Evolutionary conservation across 345 rosid species (phyloP), one percentile per base, ranked within the genome.

Genomic region (Punica granatum): DNA sequence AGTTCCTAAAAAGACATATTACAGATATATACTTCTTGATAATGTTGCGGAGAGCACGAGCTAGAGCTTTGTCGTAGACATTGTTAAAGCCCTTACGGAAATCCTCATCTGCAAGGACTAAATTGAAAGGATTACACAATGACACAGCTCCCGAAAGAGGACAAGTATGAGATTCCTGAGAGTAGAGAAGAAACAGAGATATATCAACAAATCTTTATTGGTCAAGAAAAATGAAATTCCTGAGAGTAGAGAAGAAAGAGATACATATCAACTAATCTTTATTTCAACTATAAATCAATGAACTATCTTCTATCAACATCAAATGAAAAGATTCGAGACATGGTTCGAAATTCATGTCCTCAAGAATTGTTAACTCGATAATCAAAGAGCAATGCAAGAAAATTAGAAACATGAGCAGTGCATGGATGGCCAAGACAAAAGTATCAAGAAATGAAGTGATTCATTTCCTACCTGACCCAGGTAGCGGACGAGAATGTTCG

Each of bases 61-160:
- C 78, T 64, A 92, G 81, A 72, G 94, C 88, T 83, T 79, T 85
- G 75, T 88, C 96, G 72, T 92, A 92, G 66, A 90, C 74, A 80
- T 78, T 77, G 77, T 93, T 93, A 75, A 93, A 88, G 72, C 96
- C 98, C 88, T 90, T 90, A 32, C 75, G 96, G 76, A 93, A 90
- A 75, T 93, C 92, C 80, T 90, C 90, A 75, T 90, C 96, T 36
- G 98, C 90, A 67, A 84, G 80, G 69, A 93, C 87, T 85, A 90
- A 85, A 84, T 93, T 80, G 76, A 93, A 93, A 64, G 98, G 98
- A 76, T 93, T 93, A 71, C 97, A 93, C 82, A 93, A 69, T 21
- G 96, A 90, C 53, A 82, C 96, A 44, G 96, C 97, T 69, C 92
- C 97, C 30, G 86, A 70, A 69, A 93, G 87, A 42, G 77, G 85